Evolutionary conservation across 345 rosid genomes (phyloP).

Genomic region (Populus nigra): DNA sequence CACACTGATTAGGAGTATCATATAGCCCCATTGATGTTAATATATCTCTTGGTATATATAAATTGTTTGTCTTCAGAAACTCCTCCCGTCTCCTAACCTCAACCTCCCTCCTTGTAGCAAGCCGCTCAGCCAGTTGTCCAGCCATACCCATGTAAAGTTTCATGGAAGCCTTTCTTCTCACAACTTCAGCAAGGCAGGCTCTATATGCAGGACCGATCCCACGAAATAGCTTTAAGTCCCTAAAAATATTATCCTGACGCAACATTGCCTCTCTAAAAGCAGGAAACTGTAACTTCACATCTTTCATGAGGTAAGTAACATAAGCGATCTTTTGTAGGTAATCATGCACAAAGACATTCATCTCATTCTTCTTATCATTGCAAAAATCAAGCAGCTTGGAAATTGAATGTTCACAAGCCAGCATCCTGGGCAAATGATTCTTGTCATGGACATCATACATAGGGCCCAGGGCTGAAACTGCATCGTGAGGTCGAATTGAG

Average conservation of each 20-base stretch:
- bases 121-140: conserved; percentile 92
- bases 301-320: conserved; percentile 69
- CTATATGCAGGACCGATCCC: conserved; percentile 92
- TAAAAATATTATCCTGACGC: conserved; percentile 69
- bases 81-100: conserved; percentile 92
- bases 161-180: conserved; percentile 89
- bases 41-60: conserved; percentile 70
- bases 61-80: conserved; percentile 65
- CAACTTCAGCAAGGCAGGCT: conserved; percentile 94
- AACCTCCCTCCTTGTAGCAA: conserved; percentile 78
- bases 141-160: conserved; percentile 99
- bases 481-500: conserved; percentile 95
- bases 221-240: conserved; percentile 64
- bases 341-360: conserved; percentile 77
- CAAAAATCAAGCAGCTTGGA: conserved; percentile 66
- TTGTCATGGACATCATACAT: conserved; percentile 97
- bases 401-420: conserved; percentile 55
- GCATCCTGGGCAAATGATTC: conserved; percentile 83
- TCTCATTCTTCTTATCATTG: conserved; percentile 78
- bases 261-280: conserved; percentile 93
- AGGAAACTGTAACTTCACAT: conserved; percentile 87
- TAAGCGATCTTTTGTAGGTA: conserved; percentile 80
- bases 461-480: conserved; percentile 98
- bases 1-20: conserved; percentile 90
- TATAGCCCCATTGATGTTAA: conserved; percentile 80